Conservation (phyloP, 495 filamentous ascomycete genomes). For the Aspergillus bridgeri region DNA sequence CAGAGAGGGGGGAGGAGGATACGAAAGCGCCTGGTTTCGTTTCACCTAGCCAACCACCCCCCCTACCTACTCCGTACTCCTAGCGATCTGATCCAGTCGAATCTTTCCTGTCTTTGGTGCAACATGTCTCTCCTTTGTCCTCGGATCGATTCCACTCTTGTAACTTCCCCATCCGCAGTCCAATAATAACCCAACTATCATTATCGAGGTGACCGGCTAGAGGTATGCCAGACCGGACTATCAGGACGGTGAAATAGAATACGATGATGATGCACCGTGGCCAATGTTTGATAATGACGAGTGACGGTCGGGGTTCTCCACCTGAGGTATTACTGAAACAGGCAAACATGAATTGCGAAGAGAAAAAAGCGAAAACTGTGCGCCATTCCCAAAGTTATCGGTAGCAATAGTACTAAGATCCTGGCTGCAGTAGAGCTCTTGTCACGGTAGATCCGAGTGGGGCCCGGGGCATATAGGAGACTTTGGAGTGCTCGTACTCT, state of each 20-base stretch:
- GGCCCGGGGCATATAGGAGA: conserved; percentile 9
- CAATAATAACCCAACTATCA: neutral
- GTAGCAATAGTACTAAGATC: conserved; percentile 9
- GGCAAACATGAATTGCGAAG: conserved; percentile 6
- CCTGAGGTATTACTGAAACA: conserved; percentile 11
- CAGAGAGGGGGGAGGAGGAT: too few relatives aligned
- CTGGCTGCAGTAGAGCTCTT: conserved; percentile 11
- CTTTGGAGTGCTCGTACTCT: too few relatives aligned
- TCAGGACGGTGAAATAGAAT: conserved; percentile 1
- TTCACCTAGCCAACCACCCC: neutral
- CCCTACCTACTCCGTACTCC: neutral
- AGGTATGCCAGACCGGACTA: neutral
- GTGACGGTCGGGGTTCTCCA: conserved; percentile 12
- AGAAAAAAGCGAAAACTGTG: neutral
- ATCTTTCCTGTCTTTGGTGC: neutral
- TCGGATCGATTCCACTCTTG: neutral
- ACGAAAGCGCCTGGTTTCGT: neutral
- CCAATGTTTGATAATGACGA: conserved; percentile 9
- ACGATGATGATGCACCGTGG: conserved; percentile 6
- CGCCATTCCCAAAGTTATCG: conserved; percentile 3
- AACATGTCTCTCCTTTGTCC: neutral
- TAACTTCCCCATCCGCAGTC: neutral
- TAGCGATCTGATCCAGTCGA: neutral
- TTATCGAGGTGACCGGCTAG: conserved; percentile 7
- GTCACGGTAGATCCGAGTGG: conserved; percentile 17